Conservation (phyloP, 768 basidiomycete genomes). For the Filobasidium floriforme region DNA sequence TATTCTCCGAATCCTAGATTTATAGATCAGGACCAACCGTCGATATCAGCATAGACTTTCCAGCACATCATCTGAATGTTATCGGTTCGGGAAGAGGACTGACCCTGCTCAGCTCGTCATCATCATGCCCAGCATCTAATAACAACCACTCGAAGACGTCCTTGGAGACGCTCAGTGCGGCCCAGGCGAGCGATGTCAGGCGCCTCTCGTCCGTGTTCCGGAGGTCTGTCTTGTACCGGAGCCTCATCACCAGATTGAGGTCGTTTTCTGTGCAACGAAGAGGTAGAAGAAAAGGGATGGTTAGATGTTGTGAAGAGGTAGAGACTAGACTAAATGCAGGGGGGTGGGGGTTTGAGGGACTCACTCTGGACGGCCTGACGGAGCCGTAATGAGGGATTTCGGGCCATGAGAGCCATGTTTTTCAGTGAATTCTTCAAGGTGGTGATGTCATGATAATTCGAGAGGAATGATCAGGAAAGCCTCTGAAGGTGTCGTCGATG, state of each 20-base stretch:
- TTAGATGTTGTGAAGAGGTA: background rate
- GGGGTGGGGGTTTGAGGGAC: slow-evolving; percentile 20
- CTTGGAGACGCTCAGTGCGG: slow-evolving; percentile 76
- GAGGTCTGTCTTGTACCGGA: slow-evolving; percentile 66
- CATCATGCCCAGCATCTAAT: slow-evolving; percentile 77
- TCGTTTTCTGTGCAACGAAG: slow-evolving; percentile 99
- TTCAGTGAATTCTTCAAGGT: background rate
- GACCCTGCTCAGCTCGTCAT: slow-evolving; percentile 83
- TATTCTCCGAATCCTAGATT: slow-evolving; percentile 82
- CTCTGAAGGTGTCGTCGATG: too few relatives aligned
- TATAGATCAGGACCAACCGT: too few relatives aligned
- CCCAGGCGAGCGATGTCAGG: slow-evolving; percentile 85
- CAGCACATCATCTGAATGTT: too few relatives aligned
- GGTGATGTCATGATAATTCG: background rate
- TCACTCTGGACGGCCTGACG: slow-evolving; percentile 42
- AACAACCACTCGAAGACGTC: slow-evolving; percentile 85
- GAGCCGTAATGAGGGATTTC: slow-evolving; percentile 34
- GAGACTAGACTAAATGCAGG: too few relatives aligned
- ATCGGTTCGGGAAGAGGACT: too few relatives aligned
- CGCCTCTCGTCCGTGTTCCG: slow-evolving; percentile 80
- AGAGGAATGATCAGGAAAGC: too few relatives aligned
- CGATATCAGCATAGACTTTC: background rate
- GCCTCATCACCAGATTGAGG: slow-evolving; percentile 80
- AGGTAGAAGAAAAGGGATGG: too few relatives aligned
- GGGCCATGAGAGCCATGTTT: slow-evolving; percentile 8